Base-by-base conservation (phyloP, 2,329 filamentous ascomycete species). In the Diaporthe helianthi region DNA sequence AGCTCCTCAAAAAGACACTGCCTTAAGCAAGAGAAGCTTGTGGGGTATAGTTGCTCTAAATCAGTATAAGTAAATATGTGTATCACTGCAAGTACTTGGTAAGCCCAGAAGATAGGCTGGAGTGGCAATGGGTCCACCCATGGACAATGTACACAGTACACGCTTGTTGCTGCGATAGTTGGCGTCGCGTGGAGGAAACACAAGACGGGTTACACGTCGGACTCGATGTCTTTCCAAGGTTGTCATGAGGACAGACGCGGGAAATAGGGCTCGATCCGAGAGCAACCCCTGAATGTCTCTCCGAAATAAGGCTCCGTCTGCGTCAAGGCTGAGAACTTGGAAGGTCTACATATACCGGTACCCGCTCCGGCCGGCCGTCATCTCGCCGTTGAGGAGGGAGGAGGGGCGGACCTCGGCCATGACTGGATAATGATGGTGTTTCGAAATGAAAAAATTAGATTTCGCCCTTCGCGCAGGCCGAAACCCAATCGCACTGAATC, bases 41-140 rank as follows among this genome's bases (percentile, higher is more conserved):
- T 19, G 70, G 74, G 51, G 55, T 79, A 63, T 78, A 75, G 76
- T 77, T 76, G 70, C 73, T 41, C 71, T 77, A 58, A 58, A 65
- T n/a, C 65, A 63, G 55, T 73, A 66, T 70, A 49, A 26, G 72
- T 19, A 13, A 72, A 66, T 70, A 49, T n/a, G 72, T 19, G 7
- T 19, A 38, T 38, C 9, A 55, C 7, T 22, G 53, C n/a, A 4
- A 4, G 12, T 17, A 4, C 7, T 24, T n/a, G n/a, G n/a, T n/a
- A n/a, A n/a, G n/a, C n/a, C n/a, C n/a, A n/a, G n/a, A n/a, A n/a
- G n/a, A n/a, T n/a, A 15, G 1, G 3, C n/a, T 3, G 3, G 8
- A 8, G 33, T 8, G 8, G 19, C 6, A 10, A 4, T 13, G 6
- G 17, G 51, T 17, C 15, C 12, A 33, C 33, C 33, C 9, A 33